These are phyloP conservation scores for Ceratopteris richardii DNA, from an alignment of 75 land plant genomes.

Conservation along the genomic window DNA sequence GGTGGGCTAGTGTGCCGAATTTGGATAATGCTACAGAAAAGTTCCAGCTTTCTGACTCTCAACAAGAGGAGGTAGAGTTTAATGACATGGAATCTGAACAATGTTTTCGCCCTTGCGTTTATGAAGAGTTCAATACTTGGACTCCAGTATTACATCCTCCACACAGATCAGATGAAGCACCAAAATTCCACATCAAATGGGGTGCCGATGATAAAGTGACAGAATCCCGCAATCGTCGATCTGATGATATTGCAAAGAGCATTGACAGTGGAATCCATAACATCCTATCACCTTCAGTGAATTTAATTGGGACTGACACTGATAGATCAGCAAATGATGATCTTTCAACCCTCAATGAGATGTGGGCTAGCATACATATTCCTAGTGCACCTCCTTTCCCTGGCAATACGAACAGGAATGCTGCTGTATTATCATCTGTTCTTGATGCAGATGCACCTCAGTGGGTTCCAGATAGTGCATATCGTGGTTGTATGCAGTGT, in stretches of 20 bases:
- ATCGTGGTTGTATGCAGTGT: slow-evolving; percentile 59
- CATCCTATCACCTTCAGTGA: too few relatives aligned
- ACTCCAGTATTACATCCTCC: neutral
- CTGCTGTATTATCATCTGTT: slow-evolving; percentile 32
- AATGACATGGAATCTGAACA: neutral
- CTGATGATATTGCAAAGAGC: slow-evolving; percentile 43
- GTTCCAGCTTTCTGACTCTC: neutral
- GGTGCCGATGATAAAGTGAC: slow-evolving; percentile 30
- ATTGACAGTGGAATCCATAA: too few relatives aligned
- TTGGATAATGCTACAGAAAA: neutral
- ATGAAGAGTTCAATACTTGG: neutral
- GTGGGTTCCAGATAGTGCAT: slow-evolving; percentile 75
- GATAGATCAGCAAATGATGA: too few relatives aligned
- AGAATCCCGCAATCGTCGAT: slow-evolving; percentile 60
- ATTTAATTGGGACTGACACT: too few relatives aligned
- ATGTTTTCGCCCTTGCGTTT: neutral
- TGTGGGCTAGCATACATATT: slow-evolving; percentile 38
- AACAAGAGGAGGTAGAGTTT: neutral
- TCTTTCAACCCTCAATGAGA: neutral
- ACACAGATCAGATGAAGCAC: neutral
- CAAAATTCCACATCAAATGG: neutral
- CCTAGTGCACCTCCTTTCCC: slow-evolving; percentile 96
- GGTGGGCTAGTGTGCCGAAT: neutral
- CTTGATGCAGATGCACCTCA: slow-evolving; percentile 82
- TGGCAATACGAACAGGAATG: slow-evolving; percentile 17